phyloP scores from a whole-genome alignment of 169 alveolate species.

The Plasmodium cynomolgi region DNA sequence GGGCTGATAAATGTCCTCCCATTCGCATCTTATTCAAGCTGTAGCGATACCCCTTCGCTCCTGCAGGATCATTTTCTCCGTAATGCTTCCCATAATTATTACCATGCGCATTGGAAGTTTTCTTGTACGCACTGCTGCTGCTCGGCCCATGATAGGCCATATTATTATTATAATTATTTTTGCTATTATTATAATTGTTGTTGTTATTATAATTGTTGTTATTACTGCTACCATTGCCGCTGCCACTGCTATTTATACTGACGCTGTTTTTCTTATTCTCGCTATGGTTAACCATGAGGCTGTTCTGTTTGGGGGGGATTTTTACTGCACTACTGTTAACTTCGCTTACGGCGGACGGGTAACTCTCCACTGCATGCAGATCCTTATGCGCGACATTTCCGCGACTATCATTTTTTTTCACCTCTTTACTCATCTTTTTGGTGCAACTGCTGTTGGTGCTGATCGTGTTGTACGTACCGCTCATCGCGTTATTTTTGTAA shows the following conservation, averaged over 20 bases:
- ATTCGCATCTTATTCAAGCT: slow-evolving; percentile 34
- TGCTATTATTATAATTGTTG: neutral
- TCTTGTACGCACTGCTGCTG: neutral
- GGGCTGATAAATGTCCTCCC: slow-evolving; percentile 66
- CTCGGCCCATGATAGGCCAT: neutral
- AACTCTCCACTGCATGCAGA: neutral
- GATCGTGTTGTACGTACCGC: neutral
- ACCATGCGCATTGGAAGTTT: neutral
- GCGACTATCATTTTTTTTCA: neutral
- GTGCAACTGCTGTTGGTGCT: neutral
- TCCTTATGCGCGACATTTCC: slow-evolving; percentile 1
- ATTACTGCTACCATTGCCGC: neutral
- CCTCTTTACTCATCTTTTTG: neutral
- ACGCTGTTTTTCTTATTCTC: neutral
- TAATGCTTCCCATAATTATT: neutral
- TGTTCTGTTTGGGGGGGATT: neutral
- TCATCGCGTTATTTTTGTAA: neutral
- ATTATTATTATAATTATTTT: neutral
- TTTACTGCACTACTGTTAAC: neutral
- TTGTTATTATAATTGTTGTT: neutral
- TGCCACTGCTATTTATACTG: slow-evolving; percentile 6
- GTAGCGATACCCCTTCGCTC: slow-evolving; percentile 14
- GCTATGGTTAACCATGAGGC: neutral
- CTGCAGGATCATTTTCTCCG: slow-evolving; percentile 1
- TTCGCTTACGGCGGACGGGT: neutral